These are phyloP conservation scores for Anisogramma anomala DNA, from an alignment of 2,329 filamentous ascomycete genomes.

Conservation along the genomic window DNA sequence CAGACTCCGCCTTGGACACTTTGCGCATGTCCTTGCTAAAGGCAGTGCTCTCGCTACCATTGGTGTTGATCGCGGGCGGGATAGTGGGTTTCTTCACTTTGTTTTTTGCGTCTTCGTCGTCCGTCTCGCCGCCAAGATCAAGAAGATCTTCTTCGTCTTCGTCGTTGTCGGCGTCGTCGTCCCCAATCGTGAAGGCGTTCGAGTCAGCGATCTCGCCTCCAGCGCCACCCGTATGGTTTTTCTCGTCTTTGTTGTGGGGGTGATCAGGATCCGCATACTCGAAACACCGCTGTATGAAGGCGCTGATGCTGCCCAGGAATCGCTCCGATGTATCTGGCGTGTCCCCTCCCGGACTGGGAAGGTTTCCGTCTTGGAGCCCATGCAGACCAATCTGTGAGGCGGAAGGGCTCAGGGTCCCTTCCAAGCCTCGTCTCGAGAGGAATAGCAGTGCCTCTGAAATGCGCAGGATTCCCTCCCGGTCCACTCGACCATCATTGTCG, in stretches of 20 bases:
- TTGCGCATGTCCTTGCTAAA: conserved; percentile 23
- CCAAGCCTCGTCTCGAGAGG: conserved; percentile 76
- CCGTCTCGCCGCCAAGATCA: conserved; percentile 37
- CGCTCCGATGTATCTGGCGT: conserved; percentile 53
- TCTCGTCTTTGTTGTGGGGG: conserved; percentile 42
- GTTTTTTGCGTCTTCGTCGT: conserved; percentile 22
- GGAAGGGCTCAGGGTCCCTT: conserved; percentile 58
- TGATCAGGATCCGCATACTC: conserved; percentile 95
- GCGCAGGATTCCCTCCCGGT: conserved; percentile 84
- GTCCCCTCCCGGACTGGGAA: conserved; percentile 27
- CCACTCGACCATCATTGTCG: conserved; percentile 78
- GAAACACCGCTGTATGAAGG: conserved; percentile 92
- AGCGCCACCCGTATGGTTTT: neutral
- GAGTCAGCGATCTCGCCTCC: conserved; percentile 26
- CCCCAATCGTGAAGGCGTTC: conserved; percentile 60
- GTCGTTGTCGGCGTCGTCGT: conserved; percentile 38
- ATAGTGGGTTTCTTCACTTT: conserved; percentile 12
- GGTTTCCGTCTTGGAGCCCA: conserved; percentile 24
- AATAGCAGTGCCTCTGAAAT: conserved; percentile 94
- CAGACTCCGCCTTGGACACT: conserved; percentile 54
- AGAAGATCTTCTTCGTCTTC: conserved; percentile 47
- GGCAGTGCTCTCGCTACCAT: conserved; percentile 14
- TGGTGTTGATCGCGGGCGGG: conserved; percentile 18
- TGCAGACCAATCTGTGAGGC: conserved; percentile 44
- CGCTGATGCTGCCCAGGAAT: conserved; percentile 85